phyloP scores from a whole-genome alignment of 768 basidiomycete species.

The Coprinopsis cinerea region DNA sequence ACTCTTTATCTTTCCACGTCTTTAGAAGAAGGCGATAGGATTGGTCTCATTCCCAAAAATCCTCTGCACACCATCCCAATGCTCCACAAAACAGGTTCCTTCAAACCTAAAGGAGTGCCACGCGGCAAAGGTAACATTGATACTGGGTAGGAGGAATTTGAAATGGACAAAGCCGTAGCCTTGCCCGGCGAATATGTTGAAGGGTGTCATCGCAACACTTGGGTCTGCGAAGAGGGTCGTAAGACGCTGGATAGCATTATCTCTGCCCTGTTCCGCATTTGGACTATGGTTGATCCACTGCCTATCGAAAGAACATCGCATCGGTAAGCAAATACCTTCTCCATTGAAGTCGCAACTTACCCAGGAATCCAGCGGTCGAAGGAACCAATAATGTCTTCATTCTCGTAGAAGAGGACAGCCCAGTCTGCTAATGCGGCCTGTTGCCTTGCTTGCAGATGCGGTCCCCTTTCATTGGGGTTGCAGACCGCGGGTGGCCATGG shows the following conservation, averaged over 20 bases:
- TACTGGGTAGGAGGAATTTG: conserved; percentile 1
- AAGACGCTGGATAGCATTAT: conserved; percentile 1
- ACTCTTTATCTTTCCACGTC: not conserved
- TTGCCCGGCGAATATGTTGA: not conserved
- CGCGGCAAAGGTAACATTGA: not conserved
- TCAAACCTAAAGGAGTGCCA: conserved; percentile 1
- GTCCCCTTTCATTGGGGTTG: not conserved
- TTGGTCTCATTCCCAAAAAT: conserved; percentile 8
- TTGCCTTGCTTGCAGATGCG: not conserved
- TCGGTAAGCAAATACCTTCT: not conserved
- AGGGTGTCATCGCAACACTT: not conserved
- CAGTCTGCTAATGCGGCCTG: not conserved
- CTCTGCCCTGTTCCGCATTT: not conserved
- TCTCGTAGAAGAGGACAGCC: not conserved
- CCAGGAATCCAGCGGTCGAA: conserved; percentile 5
- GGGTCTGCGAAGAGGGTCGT: not conserved
- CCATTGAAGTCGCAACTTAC: not conserved
- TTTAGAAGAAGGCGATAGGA: conserved; percentile 7
- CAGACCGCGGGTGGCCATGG: conserved; percentile 2
- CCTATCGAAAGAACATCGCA: not conserved
- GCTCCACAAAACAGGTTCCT: conserved; percentile 5
- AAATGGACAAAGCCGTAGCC: conserved; percentile 3
- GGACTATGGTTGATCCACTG: conserved; percentile 4
- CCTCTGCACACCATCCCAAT: conserved; percentile 4
- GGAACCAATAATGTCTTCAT: not conserved